A percentile compares a stretch with the other conserved stretches of the same genome.
Conservation (phyloP, 2,329 filamentous ascomycete species). For the Colletotrichum chrysophilum region DNA sequence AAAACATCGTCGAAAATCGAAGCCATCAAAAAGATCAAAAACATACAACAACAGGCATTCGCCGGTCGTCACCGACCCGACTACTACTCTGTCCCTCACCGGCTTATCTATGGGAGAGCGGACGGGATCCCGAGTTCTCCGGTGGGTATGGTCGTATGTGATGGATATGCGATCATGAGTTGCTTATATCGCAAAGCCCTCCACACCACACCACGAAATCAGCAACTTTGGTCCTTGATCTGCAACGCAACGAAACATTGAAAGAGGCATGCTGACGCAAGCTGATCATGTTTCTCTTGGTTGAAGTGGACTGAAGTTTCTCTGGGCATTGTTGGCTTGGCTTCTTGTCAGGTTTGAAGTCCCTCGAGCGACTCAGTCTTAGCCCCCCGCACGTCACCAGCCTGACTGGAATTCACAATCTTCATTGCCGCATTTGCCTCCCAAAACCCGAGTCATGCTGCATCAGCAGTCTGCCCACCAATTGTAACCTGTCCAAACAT, state of each 20-base stretch:
- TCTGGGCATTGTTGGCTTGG: background rate
- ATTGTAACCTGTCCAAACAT: background rate
- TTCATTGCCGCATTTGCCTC: background rate
- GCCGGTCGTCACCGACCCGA: background rate
- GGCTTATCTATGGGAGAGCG: background rate
- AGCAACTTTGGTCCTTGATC: background rate
- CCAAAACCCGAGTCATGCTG: background rate
- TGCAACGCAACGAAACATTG: background rate
- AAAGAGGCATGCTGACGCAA: background rate
- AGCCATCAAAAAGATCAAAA: background rate
- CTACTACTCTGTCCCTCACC: background rate
- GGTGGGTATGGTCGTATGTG: background rate
- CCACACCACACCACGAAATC: background rate
- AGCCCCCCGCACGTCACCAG: background rate
- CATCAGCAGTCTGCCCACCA: background rate
- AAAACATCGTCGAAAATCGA: background rate
- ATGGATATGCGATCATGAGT: fast-evolving
- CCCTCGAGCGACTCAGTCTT: background rate
- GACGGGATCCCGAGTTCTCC: background rate
- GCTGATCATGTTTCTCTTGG: background rate
- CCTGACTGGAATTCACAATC: background rate
- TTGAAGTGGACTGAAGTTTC: background rate
- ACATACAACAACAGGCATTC: background rate
- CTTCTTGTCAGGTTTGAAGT: background rate
- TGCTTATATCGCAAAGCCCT: background rate